Evolutionary conservation across 306 rosid genomes (phyloP), one percentile per base, ranked within the genome.

Genomic region (Cicer yamashitae): DNA sequence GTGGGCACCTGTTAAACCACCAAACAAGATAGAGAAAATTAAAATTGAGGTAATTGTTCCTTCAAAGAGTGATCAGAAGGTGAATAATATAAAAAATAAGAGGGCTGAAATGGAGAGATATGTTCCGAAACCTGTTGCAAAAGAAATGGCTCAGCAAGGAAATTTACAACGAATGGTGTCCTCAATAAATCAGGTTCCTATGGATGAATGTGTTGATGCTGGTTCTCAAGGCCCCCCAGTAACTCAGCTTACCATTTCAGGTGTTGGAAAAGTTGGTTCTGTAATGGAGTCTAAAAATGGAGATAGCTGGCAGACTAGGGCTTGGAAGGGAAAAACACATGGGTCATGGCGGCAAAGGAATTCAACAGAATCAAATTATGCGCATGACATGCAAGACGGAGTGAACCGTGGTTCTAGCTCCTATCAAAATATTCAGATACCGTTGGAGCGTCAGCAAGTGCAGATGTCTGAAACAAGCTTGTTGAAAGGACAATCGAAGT

Each of bases 21-120:
- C 75, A 65, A 90, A 78, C 87, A 91, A 86, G 83, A 70, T 78
- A 52, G 96, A 86, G 51, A 86, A 87, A 75, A 81, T 58, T 78
- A 87, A 67, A 63, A 79, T 39, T n/a, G 96, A 88, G 77, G 79
- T 68, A 39, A 86, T 70, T 73, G 80, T 64, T 83, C 72, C 87
- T 14, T 72, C 81, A 38, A 90, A 88, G 87, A 78, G 73, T 44
- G 93, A 92, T 37, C 84, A 82, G 80, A 92, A 86, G 72, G 89
- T 67, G 82, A 96, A 87, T 71, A 84, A 63, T 73, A 75, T 81
- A 17, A 94, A 86, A 88, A 88, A 84, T 85, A 94, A 90, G 88
- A 88, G 97, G 82, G 96, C 99, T 34, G 99, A 94, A 75, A 85
- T 91, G 82, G 99, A 94, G 88, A 90, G 92, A 80, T 94, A 94